Percentiles rank a stretch among this genome's conserved stretches.
Evolutionary conservation across 768 basidiomycete genomes (phyloP).

Genomic region (Rhodotorula kratochvilovae): DNA sequence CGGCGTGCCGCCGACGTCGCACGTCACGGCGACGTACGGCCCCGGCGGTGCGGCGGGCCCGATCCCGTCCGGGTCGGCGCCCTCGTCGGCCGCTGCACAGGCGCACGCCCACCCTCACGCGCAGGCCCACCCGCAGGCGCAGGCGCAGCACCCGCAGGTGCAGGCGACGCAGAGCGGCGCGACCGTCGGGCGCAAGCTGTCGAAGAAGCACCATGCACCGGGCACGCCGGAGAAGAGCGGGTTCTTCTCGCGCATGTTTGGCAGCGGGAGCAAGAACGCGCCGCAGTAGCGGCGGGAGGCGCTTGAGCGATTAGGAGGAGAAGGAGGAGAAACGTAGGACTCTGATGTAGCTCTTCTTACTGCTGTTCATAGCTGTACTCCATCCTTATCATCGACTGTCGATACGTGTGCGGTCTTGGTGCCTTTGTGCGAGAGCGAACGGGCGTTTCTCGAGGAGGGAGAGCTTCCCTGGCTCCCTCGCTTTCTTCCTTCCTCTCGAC

Average conservation of each 20-base stretch:
- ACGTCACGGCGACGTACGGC: not conserved
- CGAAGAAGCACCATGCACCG: constrained; percentile 3
- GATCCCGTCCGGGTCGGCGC: not conserved
- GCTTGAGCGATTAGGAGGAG: too few relatives aligned
- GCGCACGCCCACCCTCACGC: not conserved
- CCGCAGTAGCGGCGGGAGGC: too few relatives aligned
- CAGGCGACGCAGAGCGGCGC: not conserved
- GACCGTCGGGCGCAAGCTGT: constrained; percentile 13
- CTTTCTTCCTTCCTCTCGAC: too few relatives aligned
- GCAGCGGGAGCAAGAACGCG: not conserved
- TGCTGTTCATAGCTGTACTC: too few relatives aligned
- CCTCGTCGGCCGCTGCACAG: not conserved
- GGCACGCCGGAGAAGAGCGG: not conserved
- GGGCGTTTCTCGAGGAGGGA: too few relatives aligned
- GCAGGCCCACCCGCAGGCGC: not conserved
- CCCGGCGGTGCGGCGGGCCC: not conserved
- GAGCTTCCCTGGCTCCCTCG: too few relatives aligned
- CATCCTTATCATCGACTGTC: too few relatives aligned
- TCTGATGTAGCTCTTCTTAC: too few relatives aligned
- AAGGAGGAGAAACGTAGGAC: too few relatives aligned
- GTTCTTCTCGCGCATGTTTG: constrained; percentile 13
- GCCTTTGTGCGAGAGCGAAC: too few relatives aligned
- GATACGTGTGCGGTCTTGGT: too few relatives aligned
- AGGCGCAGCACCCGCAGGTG: not conserved
- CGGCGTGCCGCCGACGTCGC: not conserved